Evolutionary conservation across 805 yeast species (phyloP).

Genomic region (Grigorovia yakushimaensis): DNA sequence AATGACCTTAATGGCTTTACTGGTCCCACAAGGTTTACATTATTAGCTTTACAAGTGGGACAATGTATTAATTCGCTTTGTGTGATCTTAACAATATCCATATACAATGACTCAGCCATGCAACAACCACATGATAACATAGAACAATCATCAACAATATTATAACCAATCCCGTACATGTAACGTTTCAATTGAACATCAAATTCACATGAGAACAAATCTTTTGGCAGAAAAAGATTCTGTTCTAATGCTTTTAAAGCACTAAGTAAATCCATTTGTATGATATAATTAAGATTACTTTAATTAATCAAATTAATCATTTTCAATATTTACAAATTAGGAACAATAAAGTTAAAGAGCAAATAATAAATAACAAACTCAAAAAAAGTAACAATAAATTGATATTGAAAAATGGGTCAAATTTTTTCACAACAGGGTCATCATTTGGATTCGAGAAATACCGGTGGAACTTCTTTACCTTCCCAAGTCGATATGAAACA

Average conservation of each 20-base stretch:
- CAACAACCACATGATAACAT: constrained; percentile 25
- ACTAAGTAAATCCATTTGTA: constrained; percentile 3
- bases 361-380: not conserved
- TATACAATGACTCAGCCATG: constrained; percentile 14
- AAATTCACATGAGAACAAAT: constrained; percentile 10
- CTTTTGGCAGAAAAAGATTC: constrained; percentile 20
- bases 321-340: too few species aligned
- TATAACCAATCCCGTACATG: constrained; percentile 16
- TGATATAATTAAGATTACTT: not conserved
- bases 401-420: not conserved
- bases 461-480: too few species aligned
- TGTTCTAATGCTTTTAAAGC: constrained; percentile 19
- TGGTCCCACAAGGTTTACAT: constrained; percentile 22
- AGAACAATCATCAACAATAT: constrained; percentile 17
- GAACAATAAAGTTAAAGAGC: too few species aligned
- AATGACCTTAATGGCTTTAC: constrained; percentile 29
- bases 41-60: constrained; percentile 28
- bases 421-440: not conserved
- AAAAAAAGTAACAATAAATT: too few species aligned
- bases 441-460: too few species aligned
- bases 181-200: constrained; percentile 8
- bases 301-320: not conserved
- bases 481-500: not conserved
- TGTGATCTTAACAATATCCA: constrained; percentile 6
- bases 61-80: constrained; percentile 18